These are phyloP conservation scores for Didymella glomerata DNA, from an alignment of 2,329 filamentous ascomycete genomes.

Conservation along the genomic window DNA sequence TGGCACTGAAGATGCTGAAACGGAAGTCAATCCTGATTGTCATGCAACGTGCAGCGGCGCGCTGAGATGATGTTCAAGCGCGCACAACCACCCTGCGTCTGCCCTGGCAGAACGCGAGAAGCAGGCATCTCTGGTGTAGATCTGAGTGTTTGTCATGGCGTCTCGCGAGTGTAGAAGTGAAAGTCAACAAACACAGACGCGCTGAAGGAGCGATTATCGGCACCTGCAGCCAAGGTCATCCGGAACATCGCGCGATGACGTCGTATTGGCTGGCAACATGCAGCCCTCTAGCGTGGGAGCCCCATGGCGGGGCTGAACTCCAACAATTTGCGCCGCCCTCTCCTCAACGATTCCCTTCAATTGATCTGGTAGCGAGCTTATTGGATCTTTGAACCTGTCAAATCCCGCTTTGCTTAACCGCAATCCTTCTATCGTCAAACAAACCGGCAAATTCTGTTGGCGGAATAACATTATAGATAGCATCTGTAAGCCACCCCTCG, in stretches of 20 bases:
- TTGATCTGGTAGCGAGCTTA: constrained; percentile 1
- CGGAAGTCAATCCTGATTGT: background rate
- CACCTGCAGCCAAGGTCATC: background rate
- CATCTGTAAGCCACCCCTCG: constrained; percentile 17
- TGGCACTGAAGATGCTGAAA: background rate
- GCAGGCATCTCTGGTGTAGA: background rate
- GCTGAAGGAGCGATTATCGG: constrained; percentile 2
- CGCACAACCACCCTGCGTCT: background rate
- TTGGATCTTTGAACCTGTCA: background rate
- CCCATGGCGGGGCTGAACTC: constrained; percentile 15
- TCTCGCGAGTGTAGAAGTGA: background rate
- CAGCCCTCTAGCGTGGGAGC: background rate
- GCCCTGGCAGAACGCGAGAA: background rate
- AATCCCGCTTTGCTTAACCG: background rate
- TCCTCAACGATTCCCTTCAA: background rate
- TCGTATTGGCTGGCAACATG: background rate
- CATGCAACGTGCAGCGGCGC: background rate
- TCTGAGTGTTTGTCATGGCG: background rate
- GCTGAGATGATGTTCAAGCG: background rate
- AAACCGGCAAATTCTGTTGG: background rate
- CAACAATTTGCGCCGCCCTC: constrained; percentile 4
- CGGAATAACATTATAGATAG: constrained; percentile 5
- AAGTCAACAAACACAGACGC: constrained; percentile 9
- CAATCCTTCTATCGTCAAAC: background rate
- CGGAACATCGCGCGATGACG: constrained; percentile 8